Conservation (phyloP, 805 yeast species). For the Cyberlindnera misumaiensis region DNA sequence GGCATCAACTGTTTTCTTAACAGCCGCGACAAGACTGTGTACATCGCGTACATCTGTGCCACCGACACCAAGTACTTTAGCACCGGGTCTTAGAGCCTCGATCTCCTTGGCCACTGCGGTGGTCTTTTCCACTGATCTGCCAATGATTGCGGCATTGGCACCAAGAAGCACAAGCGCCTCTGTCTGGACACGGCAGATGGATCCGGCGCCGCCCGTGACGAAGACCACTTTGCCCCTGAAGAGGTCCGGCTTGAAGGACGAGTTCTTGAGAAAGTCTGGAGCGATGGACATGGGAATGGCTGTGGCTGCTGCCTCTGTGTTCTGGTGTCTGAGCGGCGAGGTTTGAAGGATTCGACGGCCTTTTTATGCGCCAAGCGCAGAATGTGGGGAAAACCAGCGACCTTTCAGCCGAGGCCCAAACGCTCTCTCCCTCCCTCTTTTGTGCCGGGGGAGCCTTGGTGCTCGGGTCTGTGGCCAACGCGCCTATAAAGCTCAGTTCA, state of each 20-base stretch:
- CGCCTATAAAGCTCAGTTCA: too few relatives aligned
- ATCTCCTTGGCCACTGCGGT: constrained; percentile 62
- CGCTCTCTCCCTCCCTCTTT: too few relatives aligned
- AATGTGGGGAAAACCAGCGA: too few relatives aligned
- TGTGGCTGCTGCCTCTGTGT: too few relatives aligned
- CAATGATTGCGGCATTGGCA: constrained; percentile 80
- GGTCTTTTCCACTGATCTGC: constrained; percentile 67
- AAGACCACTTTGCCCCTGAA: constrained; percentile 83
- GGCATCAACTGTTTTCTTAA: constrained; percentile 50
- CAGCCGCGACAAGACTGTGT: constrained; percentile 55
- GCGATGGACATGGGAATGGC: constrained; percentile 12
- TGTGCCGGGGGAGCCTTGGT: too few relatives aligned
- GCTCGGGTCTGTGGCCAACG: too few relatives aligned
- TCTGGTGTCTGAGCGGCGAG: too few relatives aligned
- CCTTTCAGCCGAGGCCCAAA: too few relatives aligned
- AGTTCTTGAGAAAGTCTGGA: constrained; percentile 21
- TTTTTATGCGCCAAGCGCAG: too few relatives aligned
- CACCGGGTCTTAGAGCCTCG: constrained; percentile 45
- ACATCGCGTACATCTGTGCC: constrained; percentile 75
- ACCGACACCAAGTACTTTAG: constrained; percentile 65
- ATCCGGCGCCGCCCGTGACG: constrained; percentile 94
- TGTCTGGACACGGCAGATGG: constrained; percentile 87
- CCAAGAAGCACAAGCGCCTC: constrained; percentile 82
- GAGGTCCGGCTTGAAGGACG: constrained; percentile 48
- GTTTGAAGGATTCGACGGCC: too few relatives aligned